Evolutionary conservation across 208 protist species (phyloP), one percentile per base, ranked within the genome.

Genomic region (Wallacemonas sp.): DNA sequence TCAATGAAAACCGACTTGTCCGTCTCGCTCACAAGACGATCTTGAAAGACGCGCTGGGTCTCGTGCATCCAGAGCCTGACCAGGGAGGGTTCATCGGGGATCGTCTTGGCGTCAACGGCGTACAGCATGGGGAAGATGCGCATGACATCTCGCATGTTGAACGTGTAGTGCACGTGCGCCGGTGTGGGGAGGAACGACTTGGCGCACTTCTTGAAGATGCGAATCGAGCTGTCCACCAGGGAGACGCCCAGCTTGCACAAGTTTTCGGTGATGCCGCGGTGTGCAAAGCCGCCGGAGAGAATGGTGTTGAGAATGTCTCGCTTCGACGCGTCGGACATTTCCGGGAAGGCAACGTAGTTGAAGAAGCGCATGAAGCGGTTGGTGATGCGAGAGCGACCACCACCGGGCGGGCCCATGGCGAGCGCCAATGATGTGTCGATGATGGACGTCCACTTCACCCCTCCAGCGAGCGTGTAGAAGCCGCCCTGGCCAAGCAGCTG

Each of bases 131-230:
- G 95, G 53, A 99, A 97, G 49, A 99, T 96, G n/a, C 97, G 97
- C 72, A 96, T 93, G 8, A 99, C 77, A 77, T 99, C 98, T 17
- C 98, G 93, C 84, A 99, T 88, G 84, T 99, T 99, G 84, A 99
- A 99, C 6, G 96, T 98, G 79, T 99, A 99, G 73, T 99, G 98
- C 33, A 97, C 95, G 66, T 99, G 98, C 6, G 95, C 86, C 14
- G 98, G 98, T 3, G 97, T 99, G 22, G 98, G 98, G 19, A 99
- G 68, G 38, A 99, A 95, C 19, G 80, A 68, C 62, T 91, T 94
- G 28, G 69, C 67, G 72, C 97, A 95, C 34, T 82, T 82, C 38
- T 91, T 75, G 77, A 99, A 99, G 11, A 99, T 61, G 6, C 83
- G 70, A 41, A 99, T 78, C 15, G 97, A 98, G 17, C 87, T 83